These are phyloP conservation scores for Podaxis mareebaensis DNA, from an alignment of 768 basidiomycete species.

Conservation along the genomic window DNA sequence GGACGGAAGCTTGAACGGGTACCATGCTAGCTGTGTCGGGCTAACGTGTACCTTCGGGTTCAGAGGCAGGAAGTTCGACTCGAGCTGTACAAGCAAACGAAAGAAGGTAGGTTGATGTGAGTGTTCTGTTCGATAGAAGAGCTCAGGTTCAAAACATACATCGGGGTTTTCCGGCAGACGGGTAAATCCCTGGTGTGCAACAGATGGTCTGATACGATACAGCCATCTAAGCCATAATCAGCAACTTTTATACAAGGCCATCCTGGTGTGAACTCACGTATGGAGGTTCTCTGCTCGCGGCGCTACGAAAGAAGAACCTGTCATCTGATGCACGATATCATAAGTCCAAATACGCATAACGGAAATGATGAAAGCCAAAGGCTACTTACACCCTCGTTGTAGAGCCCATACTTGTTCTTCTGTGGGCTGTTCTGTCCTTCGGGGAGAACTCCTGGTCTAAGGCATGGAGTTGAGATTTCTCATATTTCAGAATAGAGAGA, in stretches of 20 bases:
- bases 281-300: constrained; percentile 55
- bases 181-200: constrained; percentile 64
- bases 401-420: constrained; percentile 62
- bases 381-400: constrained; percentile 53
- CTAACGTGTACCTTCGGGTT: constrained; percentile 63
- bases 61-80: constrained; percentile 58
- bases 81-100: constrained; percentile 40
- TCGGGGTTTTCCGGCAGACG: constrained; percentile 57
- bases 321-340: constrained; percentile 41
- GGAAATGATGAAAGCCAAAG: neutral
- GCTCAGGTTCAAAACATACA: constrained; percentile 34
- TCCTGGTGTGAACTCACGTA: constrained; percentile 35
- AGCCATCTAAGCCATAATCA: constrained; percentile 45
- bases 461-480: neutral
- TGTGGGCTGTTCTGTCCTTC: constrained; percentile 63
- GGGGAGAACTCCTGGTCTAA: constrained; percentile 57
- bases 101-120: neutral
- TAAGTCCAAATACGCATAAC: neutral
- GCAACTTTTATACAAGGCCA: neutral
- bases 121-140: neutral
- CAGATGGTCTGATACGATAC: constrained; percentile 69
- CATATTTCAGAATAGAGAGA: neutral
- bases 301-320: constrained; percentile 60
- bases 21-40: constrained; percentile 68
- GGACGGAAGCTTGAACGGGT: constrained; percentile 56